Evolutionary conservation across 2,329 filamentous ascomycete genomes (phyloP).

Genomic region (Sclerotinia trifoliorum): DNA sequence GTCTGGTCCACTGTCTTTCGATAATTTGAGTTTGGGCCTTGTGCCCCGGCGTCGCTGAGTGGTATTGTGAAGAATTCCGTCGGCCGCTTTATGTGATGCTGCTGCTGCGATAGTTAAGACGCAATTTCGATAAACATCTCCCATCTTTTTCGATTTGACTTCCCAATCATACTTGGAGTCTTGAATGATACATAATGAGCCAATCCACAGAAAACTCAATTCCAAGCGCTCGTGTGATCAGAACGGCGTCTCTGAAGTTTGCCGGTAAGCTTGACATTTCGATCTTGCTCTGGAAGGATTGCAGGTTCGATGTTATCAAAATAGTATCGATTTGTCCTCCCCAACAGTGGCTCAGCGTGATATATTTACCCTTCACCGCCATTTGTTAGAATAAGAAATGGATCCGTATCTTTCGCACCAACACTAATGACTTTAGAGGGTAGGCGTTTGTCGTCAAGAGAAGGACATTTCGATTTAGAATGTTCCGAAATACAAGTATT

Average conservation of each 20-base stretch:
- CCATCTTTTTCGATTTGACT: not conserved
- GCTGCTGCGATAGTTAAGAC: not conserved
- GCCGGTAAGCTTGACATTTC: not conserved
- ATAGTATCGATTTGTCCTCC: not conserved
- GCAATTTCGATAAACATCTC: not conserved
- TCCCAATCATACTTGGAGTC: not conserved
- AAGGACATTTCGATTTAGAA: not conserved
- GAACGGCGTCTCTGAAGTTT: not conserved
- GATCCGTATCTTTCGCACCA: not conserved
- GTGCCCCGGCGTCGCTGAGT: rapidly evolving
- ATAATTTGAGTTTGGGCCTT: not conserved
- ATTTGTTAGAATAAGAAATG: not conserved
- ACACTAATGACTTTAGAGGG: not conserved
- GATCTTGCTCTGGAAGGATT: not conserved
- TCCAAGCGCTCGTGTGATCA: not conserved
- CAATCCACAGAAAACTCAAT: not conserved
- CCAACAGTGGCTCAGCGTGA: not conserved
- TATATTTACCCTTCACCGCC: not conserved
- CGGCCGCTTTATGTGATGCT: not conserved
- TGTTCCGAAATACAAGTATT: not conserved
- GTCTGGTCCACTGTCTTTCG: not conserved
- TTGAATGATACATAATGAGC: not conserved
- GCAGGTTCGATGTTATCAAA: not conserved
- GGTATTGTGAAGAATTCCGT: not conserved
- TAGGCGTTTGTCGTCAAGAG: not conserved